phyloP scores from a whole-genome alignment of 2,329 filamentous ascomycete genomes.

The Trichoderma sp. region DNA sequence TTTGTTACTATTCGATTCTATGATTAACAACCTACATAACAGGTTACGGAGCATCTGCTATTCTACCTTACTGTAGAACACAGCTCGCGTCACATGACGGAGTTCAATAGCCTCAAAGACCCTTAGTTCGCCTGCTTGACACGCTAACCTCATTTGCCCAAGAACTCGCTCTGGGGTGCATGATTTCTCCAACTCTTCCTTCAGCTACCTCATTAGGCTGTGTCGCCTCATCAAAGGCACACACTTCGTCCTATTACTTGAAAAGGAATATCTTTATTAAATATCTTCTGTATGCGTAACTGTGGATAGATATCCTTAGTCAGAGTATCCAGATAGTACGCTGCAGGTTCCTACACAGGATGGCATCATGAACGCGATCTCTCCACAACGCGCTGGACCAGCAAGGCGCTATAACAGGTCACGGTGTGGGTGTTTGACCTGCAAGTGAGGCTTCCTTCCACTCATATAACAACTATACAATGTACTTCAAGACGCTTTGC shows the following conservation, averaged over 20 bases:
- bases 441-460: constrained; percentile 12
- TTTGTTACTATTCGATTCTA: neutral
- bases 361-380: neutral
- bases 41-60: neutral
- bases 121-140: neutral
- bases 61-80: neutral
- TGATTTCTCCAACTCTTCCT: neutral
- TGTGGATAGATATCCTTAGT: neutral
- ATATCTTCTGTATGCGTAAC: neutral
- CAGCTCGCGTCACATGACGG: neutral
- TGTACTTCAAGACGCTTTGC: neutral
- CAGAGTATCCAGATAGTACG: neutral
- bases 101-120: neutral
- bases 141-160: neutral
- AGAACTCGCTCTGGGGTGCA: neutral
- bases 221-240: neutral
- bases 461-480: too few species aligned
- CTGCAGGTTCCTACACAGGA: neutral
- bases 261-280: neutral
- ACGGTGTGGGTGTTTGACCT: constrained; percentile 12
- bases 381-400: neutral
- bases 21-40: too few species aligned
- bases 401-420: constrained; percentile 13
- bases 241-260: neutral
- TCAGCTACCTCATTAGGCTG: neutral